Conservation (phyloP, 331 rosid species). For the Rhamnella rubrinervis region DNA sequence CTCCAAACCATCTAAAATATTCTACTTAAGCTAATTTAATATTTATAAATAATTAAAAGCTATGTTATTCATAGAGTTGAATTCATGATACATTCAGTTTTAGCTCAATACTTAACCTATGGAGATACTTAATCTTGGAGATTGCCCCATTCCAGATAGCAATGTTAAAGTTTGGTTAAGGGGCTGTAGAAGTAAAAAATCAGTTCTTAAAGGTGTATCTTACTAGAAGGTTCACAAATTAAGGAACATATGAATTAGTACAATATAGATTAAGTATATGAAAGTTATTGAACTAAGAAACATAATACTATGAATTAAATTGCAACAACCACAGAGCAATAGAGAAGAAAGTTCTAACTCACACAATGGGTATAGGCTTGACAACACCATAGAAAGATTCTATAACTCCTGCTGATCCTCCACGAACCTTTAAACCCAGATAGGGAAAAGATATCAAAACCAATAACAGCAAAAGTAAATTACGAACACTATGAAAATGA, state of each 20-base stretch:
- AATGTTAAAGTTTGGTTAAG: too few relatives aligned
- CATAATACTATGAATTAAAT: background rate
- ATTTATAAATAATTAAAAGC: background rate
- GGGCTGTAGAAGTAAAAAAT: too few relatives aligned
- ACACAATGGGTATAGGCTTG: slow-evolving; percentile 45
- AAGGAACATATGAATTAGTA: too few relatives aligned
- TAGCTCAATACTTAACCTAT: too few relatives aligned
- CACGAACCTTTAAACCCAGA: slow-evolving; percentile 57
- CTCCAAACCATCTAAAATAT: background rate
- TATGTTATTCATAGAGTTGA: too few relatives aligned
- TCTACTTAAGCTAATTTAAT: background rate
- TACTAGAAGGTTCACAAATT: too few relatives aligned
- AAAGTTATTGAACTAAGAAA: background rate
- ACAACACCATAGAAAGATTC: slow-evolving; percentile 47
- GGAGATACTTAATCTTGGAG: too few relatives aligned
- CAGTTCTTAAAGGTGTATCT: too few relatives aligned
- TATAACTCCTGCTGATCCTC: slow-evolving; percentile 66
- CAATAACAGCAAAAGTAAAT: slow-evolving; percentile 17
- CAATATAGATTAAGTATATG: too few relatives aligned
- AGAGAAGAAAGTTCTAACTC: slow-evolving; percentile 17
- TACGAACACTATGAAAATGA: background rate
- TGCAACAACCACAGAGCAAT: background rate
- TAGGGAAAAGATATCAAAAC: background rate
- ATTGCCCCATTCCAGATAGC: too few relatives aligned
- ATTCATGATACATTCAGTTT: too few relatives aligned